phyloP scores from a whole-genome alignment of 495 filamentous ascomycete species.

The Lentithecium fluviatile region DNA sequence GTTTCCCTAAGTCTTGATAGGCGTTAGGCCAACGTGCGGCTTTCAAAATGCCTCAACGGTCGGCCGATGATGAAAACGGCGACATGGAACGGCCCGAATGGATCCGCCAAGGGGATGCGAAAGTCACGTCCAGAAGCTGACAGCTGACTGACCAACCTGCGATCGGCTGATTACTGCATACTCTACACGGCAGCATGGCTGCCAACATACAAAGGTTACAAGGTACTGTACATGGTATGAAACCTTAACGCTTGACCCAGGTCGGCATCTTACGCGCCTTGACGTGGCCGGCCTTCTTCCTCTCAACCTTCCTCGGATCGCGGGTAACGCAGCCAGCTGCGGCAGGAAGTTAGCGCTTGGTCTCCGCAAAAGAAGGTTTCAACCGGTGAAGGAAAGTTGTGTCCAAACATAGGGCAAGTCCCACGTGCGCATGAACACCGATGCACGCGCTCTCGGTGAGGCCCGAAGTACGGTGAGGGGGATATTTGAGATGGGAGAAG shows the following conservation, averaged over 20 bases:
- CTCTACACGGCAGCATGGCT: slow-evolving; percentile 10
- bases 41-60: slow-evolving; percentile 1
- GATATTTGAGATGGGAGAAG: slow-evolving; percentile 12
- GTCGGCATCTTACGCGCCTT: slow-evolving; percentile 98
- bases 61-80: slow-evolving; percentile 1
- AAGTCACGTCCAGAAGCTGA: background rate
- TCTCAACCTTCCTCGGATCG: slow-evolving; percentile 88
- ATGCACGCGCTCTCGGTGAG: background rate
- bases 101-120: background rate
- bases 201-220: slow-evolving; percentile 23
- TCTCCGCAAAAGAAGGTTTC: background rate
- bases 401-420: background rate
- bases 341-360: slow-evolving; percentile 23
- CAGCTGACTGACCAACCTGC: background rate
- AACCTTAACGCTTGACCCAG: slow-evolving; percentile 83
- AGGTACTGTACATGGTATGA: slow-evolving; percentile 25
- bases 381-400: background rate
- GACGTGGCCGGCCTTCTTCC: slow-evolving; percentile 94
- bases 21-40: too few species aligned
- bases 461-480: background rate
- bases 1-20: too few species aligned
- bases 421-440: slow-evolving; percentile 8
- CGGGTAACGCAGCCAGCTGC: slow-evolving; percentile 88
- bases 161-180: background rate
- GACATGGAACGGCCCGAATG: background rate